phyloP scores from a whole-genome alignment of 2,329 filamentous ascomycete species.

The Elsinoe arachidis region DNA sequence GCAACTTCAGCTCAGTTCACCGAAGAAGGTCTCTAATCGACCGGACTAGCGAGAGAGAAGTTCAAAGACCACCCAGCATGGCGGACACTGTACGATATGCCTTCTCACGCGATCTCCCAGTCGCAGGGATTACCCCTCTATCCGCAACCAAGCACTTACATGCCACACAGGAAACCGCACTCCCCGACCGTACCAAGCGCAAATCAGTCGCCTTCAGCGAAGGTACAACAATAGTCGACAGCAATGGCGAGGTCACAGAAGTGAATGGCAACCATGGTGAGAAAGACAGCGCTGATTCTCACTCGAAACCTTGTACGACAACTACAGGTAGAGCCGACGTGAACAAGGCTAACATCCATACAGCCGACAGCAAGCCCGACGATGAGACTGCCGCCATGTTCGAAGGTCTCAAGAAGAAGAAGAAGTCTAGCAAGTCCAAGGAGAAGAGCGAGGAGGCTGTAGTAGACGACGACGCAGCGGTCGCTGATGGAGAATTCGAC shows the following conservation, averaged over 20 bases:
- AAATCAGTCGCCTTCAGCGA: conserved; percentile 94
- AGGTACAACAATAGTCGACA: conserved; percentile 77
- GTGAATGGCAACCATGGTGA: conserved; percentile 59
- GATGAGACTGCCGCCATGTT: conserved; percentile 43
- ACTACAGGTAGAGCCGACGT: conserved; percentile 10
- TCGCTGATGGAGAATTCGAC: conserved; percentile 56
- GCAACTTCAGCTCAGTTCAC: not conserved
- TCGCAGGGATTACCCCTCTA: conserved; percentile 6
- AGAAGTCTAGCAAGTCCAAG: conserved; percentile 51
- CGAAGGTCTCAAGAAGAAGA: conserved; percentile 66
- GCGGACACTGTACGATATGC: conserved; percentile 2
- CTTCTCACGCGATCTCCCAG: not conserved
- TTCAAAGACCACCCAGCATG: conserved; percentile 6
- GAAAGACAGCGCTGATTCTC: conserved; percentile 73
- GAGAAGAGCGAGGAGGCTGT: conserved; percentile 40
- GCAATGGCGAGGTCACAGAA: conserved; percentile 76
- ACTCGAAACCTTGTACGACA: conserved; percentile 38
- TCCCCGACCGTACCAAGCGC: conserved; percentile 60
- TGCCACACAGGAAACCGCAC: conserved; percentile 33
- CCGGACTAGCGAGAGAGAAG: not conserved
- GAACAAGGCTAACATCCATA: conserved; percentile 20
- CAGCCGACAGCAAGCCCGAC: conserved; percentile 41
- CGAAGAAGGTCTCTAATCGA: not conserved
- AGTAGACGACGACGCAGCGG: conserved; percentile 37
- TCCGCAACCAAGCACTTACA: not conserved